These are phyloP conservation scores for Termitomyces sp. DNA, from an alignment of 768 basidiomycete genomes.

Conservation along the genomic window DNA sequence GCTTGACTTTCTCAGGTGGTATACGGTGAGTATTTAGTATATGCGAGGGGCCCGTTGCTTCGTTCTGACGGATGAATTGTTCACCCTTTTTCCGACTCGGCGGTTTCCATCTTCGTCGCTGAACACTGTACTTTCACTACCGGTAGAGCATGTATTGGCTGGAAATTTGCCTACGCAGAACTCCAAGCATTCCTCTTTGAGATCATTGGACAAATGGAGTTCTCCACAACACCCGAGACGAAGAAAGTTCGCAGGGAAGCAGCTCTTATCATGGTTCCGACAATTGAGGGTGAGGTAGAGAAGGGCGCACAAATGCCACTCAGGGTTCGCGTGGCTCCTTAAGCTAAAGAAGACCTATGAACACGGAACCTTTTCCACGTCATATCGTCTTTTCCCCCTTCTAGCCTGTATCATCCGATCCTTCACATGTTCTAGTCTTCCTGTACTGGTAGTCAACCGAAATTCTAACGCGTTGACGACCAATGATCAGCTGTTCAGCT, in stretches of 20 bases:
- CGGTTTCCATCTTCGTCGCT: neutral
- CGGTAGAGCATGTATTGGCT: slow-evolving; percentile 28
- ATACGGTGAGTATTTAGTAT: slow-evolving; percentile 20
- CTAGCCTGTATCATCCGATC: neutral
- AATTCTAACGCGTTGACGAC: too few relatives aligned
- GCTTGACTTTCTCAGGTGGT: slow-evolving; percentile 26
- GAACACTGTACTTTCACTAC: neutral
- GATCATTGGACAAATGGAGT: slow-evolving; percentile 48
- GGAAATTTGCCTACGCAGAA: slow-evolving; percentile 41
- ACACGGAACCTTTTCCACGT: neutral
- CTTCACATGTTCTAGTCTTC: neutral
- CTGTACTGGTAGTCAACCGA: neutral
- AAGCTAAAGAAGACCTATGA: slow-evolving; percentile 15
- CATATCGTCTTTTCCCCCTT: neutral
- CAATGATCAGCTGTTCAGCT: too few relatives aligned
- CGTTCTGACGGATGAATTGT: neutral
- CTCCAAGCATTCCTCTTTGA: slow-evolving; percentile 57
- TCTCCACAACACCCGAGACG: slow-evolving; percentile 32
- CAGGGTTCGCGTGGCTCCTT: slow-evolving; percentile 26
- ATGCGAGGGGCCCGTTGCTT: neutral
- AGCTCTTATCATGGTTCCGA: slow-evolving; percentile 35
- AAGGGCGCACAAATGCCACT: slow-evolving; percentile 38
- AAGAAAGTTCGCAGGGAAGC: slow-evolving; percentile 31
- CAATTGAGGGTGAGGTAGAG: slow-evolving; percentile 34
- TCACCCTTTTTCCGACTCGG: neutral